phyloP scores from a whole-genome alignment of 2,329 filamentous ascomycete genomes.

The Aureobasidium sp. region DNA sequence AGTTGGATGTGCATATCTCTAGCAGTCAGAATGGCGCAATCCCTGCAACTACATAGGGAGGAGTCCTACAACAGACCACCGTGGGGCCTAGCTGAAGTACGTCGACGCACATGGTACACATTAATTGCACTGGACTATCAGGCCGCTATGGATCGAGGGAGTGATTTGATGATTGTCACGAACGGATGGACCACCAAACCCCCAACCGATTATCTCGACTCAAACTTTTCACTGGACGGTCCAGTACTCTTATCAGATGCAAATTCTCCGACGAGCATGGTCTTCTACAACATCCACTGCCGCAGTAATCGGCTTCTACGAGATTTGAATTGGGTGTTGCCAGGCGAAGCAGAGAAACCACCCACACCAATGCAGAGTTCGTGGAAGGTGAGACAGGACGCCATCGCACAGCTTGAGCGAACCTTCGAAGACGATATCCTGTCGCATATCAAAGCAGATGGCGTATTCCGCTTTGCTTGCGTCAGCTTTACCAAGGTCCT shows the following conservation, averaged over 20 bases:
- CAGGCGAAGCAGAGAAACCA: neutral
- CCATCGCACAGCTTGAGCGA: neutral
- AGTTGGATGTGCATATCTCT: constrained; percentile 3
- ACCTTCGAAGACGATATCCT: neutral
- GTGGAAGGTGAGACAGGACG: constrained; percentile 2
- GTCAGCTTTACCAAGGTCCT: constrained; percentile 1
- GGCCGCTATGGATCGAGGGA: constrained; percentile 6
- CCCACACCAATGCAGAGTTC: neutral
- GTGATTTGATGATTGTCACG: neutral
- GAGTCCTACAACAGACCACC: neutral
- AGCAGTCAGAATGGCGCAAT: neutral
- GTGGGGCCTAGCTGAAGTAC: neutral
- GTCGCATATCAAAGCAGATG: neutral
- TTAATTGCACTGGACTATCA: constrained; percentile 6
- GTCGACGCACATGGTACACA: constrained; percentile 1
- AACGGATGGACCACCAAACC: neutral
- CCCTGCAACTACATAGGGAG: constrained; percentile 4
- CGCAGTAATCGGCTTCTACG: neutral
- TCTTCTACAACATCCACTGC: neutral
- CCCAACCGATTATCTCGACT: neutral
- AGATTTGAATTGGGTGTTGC: neutral
- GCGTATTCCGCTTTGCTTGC: neutral
- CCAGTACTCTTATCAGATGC: too few relatives aligned
- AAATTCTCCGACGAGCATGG: neutral
- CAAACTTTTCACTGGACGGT: neutral